Percentiles rank a stretch among this genome's conserved stretches.
phyloP scores from a whole-genome alignment of 306 rosid species.

The Malus sieversii region DNA sequence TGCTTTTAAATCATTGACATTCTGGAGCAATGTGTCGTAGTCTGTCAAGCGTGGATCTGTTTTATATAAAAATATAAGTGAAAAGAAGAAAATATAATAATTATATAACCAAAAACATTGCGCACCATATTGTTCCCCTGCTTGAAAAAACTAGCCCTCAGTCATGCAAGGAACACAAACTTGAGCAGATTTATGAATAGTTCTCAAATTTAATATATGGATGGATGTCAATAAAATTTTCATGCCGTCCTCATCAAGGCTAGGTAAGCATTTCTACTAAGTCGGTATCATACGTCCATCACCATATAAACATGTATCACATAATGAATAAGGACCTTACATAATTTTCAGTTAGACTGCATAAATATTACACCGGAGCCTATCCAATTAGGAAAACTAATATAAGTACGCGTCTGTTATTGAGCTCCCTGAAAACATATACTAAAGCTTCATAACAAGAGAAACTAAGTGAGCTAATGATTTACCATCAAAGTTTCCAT shows the following conservation, averaged over 20 bases:
- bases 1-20: slow-evolving; percentile 75
- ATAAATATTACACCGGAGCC: background rate
- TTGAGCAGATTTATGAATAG: background rate
- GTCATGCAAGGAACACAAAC: background rate
- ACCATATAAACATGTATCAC: background rate
- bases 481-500: slow-evolving; percentile 95
- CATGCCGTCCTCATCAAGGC: background rate
- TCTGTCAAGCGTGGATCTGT: slow-evolving; percentile 99
- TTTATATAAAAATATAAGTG: background rate
- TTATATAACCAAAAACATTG: background rate
- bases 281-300: background rate
- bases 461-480: slow-evolving; percentile 11
- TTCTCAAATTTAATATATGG: no score
- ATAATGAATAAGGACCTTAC: background rate
- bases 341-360: background rate
- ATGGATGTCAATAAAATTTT: background rate
- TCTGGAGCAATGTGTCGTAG: slow-evolving; percentile 84
- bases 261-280: background rate
- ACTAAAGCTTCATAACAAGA: slow-evolving; percentile 15
- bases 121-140: background rate
- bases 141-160: no score
- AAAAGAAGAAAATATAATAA: background rate
- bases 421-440: slow-evolving; percentile 2
- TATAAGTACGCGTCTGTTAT: background rate
- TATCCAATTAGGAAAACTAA: background rate